Evolutionary conservation across 495 filamentous ascomycete genomes (phyloP).

Genomic region (Clavariopsis aquatica): DNA sequence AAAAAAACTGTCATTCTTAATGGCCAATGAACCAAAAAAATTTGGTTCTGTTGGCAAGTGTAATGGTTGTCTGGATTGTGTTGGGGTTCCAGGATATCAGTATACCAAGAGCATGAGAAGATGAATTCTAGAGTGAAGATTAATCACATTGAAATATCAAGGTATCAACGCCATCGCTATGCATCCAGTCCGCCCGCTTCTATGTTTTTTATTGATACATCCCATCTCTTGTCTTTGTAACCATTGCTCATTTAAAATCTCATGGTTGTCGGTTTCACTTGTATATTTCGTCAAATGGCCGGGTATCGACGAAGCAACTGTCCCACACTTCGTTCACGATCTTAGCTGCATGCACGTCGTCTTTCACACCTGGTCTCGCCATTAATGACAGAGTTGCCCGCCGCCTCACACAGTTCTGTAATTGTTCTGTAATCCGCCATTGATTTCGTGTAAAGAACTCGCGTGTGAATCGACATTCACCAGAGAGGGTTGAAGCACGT

Average conservation of each 20-base stretch:
- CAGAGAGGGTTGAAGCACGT: conserved; percentile 84
- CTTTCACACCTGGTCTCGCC: conserved; percentile 73
- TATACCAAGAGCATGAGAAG: no score
- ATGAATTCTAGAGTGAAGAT: conserved; percentile 7
- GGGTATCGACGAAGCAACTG: conserved; percentile 89
- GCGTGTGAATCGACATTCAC: conserved; percentile 88
- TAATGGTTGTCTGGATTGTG: no score
- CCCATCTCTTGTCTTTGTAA: conserved; percentile 1
- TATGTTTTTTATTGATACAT: neutral
- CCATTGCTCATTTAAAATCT: no score
- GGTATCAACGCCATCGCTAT: conserved; percentile 15
- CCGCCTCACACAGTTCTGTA: conserved; percentile 86
- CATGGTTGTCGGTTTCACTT: conserved; percentile 51
- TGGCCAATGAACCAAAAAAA: no score
- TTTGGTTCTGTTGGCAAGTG: no score
- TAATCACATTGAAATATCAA: neutral
- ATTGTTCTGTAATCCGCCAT: conserved; percentile 85
- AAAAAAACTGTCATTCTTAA: no score
- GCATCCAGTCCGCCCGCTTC: neutral
- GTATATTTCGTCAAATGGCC: conserved; percentile 96
- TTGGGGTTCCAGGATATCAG: no score
- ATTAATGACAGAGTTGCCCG: conserved; percentile 76
- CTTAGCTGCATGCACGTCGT: conserved; percentile 81
- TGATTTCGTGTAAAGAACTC: conserved; percentile 82
- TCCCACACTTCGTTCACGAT: conserved; percentile 97